phyloP scores from a whole-genome alignment of 768 basidiomycete genomes.

The Gymnopilus junonius region DNA sequence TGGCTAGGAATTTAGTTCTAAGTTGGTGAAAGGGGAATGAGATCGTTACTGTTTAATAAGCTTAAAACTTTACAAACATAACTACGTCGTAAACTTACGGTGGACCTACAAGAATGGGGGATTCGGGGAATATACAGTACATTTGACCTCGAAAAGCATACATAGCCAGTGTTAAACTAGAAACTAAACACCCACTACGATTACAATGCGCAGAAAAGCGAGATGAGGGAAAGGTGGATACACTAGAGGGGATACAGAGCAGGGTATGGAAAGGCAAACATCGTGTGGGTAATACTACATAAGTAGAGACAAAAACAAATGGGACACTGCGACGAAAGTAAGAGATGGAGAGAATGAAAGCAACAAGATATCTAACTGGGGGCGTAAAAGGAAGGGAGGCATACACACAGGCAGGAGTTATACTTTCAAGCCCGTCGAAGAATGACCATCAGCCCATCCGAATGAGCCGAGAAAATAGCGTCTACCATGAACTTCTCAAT shows the following conservation, averaged over 20 bases:
- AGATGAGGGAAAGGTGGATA: too few relatives aligned
- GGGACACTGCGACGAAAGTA: too few relatives aligned
- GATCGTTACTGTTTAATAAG: background rate
- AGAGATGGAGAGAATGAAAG: background rate
- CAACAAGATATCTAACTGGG: background rate
- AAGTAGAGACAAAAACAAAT: too few relatives aligned
- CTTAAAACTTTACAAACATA: background rate
- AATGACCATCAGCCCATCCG: conserved; percentile 84
- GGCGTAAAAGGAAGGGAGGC: too few relatives aligned
- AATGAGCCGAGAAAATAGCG: conserved; percentile 85
- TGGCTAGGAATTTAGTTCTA: background rate
- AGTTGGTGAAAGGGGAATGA: background rate
- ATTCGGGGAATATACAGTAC: background rate
- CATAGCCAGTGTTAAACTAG: too few relatives aligned
- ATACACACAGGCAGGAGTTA: too few relatives aligned
- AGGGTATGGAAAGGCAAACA: background rate
- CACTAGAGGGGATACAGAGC: background rate
- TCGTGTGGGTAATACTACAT: too few relatives aligned
- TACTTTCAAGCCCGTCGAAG: conserved; percentile 51
- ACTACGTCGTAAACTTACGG: background rate
- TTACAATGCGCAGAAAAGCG: background rate
- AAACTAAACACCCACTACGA: background rate
- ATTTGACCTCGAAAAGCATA: background rate
- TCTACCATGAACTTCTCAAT: conserved; percentile 62
- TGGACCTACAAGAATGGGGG: conserved; percentile 4